Conservation (phyloP, 352 stramenopile genomes). For the Phytophthora colocasiae region DNA sequence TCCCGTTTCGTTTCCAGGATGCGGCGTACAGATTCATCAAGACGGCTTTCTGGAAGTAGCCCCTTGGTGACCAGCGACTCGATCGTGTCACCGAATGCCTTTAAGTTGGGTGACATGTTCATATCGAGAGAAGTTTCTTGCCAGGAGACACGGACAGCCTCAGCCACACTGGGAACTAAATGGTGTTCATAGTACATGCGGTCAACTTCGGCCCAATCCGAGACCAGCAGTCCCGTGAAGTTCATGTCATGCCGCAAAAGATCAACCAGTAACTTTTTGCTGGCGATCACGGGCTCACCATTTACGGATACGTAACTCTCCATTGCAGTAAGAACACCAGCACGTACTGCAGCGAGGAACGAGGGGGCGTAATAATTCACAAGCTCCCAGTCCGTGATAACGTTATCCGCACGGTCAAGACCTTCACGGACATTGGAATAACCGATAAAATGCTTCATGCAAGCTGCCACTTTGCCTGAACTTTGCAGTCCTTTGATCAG, state of each 20-base stretch:
- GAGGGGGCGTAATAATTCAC: constrained; percentile 79
- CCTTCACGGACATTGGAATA: constrained; percentile 77
- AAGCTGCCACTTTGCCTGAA: constrained; percentile 68
- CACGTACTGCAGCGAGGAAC: constrained; percentile 74
- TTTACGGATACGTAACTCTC: constrained; percentile 92
- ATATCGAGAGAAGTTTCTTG: constrained; percentile 92
- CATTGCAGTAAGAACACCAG: constrained; percentile 89
- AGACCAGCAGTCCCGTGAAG: constrained; percentile 92
- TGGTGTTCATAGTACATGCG: constrained; percentile 88
- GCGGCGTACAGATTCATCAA: constrained; percentile 70
- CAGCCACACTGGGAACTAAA: constrained; percentile 59
- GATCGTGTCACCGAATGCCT: constrained; percentile 59
- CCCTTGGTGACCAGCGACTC: constrained; percentile 58
- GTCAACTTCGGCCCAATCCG: constrained; percentile 93
- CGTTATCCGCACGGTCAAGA: constrained; percentile 76
- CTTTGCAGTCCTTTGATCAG: constrained; percentile 88
- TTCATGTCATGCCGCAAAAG: constrained; percentile 89
- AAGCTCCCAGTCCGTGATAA: constrained; percentile 72
- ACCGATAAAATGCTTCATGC: constrained; percentile 92
- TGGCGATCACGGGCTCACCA: constrained; percentile 87
- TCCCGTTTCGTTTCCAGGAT: constrained; percentile 70
- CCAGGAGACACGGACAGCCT: constrained; percentile 79
- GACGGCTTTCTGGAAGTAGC: constrained; percentile 47
- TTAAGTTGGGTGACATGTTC: constrained; percentile 84
- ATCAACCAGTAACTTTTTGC: constrained; percentile 75